phyloP scores from a whole-genome alignment of 2,329 filamentous ascomycete genomes.

The Exophiala spinifera region DNA sequence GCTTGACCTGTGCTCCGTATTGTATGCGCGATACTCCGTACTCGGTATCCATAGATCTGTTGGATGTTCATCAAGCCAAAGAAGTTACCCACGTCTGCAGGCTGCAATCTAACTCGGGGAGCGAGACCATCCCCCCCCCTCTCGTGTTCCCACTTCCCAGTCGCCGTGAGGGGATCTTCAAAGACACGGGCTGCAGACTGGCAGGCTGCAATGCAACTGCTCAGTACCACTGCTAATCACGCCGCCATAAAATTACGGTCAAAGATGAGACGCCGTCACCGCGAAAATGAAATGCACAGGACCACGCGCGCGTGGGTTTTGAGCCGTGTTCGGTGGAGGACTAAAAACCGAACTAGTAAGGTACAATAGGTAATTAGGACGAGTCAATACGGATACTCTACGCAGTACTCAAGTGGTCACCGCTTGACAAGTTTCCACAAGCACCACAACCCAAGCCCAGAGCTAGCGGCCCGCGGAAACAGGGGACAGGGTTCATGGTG shows the following conservation, averaged over 20 bases:
- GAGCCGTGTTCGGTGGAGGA: conserved; percentile 12
- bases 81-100: neutral
- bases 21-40: neutral
- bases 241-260: conserved; percentile 14
- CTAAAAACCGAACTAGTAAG: neutral
- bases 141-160: neutral
- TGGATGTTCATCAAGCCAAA: neutral
- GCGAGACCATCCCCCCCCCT: neutral
- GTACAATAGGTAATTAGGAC: too few relatives aligned
- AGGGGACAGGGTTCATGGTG: neutral
- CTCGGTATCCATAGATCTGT: too few relatives aligned
- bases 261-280: conserved; percentile 1
- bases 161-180: neutral
- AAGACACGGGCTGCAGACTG: too few relatives aligned
- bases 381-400: too few relatives aligned
- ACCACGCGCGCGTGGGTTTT: neutral
- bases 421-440: neutral
- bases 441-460: neutral
- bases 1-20: too few relatives aligned
- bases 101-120: neutral
- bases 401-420: neutral
- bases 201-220: conserved; percentile 1
- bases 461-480: neutral
- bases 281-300: neutral
- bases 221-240: too few relatives aligned